A percentile compares a stretch with the other conserved stretches of the same genome.
These are phyloP conservation scores for Taphrina betulina DNA, from an alignment of 1,139 yeast genomes.

Conservation along the genomic window DNA sequence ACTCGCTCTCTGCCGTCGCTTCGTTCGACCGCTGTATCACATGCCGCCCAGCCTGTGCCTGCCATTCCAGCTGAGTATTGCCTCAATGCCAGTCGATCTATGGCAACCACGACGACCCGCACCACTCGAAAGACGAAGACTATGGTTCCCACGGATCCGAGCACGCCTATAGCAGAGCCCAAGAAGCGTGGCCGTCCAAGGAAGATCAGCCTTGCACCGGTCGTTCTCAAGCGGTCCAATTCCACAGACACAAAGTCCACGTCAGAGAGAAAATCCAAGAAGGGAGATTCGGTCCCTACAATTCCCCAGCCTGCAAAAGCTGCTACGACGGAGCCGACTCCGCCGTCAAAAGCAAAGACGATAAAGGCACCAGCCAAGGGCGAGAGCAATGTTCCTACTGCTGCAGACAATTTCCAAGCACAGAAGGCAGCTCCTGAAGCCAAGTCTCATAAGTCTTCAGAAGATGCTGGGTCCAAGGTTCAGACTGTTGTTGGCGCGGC, in stretches of 20 bases:
- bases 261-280: background rate
- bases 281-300: slow-evolving; percentile 1
- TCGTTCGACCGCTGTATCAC: slow-evolving; percentile 14
- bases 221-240: slow-evolving; percentile 18
- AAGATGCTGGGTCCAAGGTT: slow-evolving; percentile 8
- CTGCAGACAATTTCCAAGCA: slow-evolving; percentile 15
- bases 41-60: slow-evolving; percentile 23
- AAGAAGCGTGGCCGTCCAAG: slow-evolving; percentile 28
- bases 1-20: slow-evolving; percentile 26
- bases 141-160: background rate
- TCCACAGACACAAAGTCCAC: slow-evolving; percentile 23
- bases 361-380: background rate
- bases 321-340: slow-evolving; percentile 1
- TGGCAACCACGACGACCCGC: slow-evolving; percentile 22
- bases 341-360: background rate
- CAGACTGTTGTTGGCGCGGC: slow-evolving; percentile 9
- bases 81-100: background rate
- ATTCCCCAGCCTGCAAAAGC: slow-evolving; percentile 8
- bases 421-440: slow-evolving; percentile 2
- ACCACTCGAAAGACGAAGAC: slow-evolving; percentile 16
- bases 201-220: slow-evolving; percentile 6
- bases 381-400: slow-evolving; percentile 16
- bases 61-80: slow-evolving; percentile 5
- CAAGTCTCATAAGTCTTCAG: background rate
- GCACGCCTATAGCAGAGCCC: slow-evolving; percentile 18